phyloP scores from a whole-genome alignment of 352 stramenopile species.

The Phytophthora fragariaefolia region DNA sequence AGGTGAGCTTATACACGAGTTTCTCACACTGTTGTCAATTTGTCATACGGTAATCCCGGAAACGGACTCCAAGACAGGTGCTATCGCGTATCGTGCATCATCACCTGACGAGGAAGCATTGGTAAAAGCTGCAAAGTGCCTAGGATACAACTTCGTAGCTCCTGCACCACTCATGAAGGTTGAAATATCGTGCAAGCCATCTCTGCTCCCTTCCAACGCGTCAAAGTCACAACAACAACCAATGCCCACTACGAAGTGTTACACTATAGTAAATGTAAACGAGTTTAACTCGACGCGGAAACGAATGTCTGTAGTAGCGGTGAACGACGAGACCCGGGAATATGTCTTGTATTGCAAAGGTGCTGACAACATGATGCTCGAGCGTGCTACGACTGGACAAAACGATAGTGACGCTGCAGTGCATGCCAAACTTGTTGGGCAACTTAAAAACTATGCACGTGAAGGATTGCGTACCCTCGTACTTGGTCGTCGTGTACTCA shows the following conservation, averaged over 20 bases:
- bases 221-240: constrained; percentile 14
- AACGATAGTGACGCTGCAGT: constrained; percentile 20
- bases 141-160: constrained; percentile 67
- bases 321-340: constrained; percentile 51
- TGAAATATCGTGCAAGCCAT: constrained; percentile 51
- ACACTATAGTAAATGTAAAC: constrained; percentile 80
- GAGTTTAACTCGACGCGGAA: constrained; percentile 95
- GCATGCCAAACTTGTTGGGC: constrained; percentile 37
- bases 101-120: constrained; percentile 77
- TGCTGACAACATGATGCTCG: constrained; percentile 87
- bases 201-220: constrained; percentile 24
- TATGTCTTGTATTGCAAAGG: constrained; percentile 83
- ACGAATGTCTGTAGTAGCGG: constrained; percentile 96
- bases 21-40: constrained; percentile 62
- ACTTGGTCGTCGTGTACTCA: constrained; percentile 63
- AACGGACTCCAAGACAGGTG: constrained; percentile 63
- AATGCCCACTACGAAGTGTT: constrained; percentile 31
- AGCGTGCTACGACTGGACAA: constrained; percentile 37
- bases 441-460: constrained; percentile 71
- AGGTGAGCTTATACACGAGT: constrained; percentile 56
- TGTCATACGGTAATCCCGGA: constrained; percentile 77
- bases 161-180: constrained; percentile 59
- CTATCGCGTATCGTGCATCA: constrained; percentile 53
- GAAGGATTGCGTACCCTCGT: constrained; percentile 86
- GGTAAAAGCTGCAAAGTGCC: constrained; percentile 63